Evolutionary conservation across 148 eudicot genomes (phyloP), one percentile per base, ranked within the genome.

Genomic region (Silene conica): DNA sequence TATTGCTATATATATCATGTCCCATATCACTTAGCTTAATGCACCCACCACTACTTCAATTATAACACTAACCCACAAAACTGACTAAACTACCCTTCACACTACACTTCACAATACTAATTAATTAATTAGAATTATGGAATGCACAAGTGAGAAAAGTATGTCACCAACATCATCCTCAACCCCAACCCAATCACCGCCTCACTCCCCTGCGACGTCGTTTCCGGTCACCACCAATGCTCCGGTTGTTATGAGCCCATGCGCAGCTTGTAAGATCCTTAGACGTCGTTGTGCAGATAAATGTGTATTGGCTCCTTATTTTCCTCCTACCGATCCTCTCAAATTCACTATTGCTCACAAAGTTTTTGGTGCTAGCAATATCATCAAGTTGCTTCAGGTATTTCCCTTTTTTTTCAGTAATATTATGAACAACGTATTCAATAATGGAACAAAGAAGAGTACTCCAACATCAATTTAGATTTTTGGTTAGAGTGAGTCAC

Each of bases 301-400:
- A 69, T 89, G 95, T 68, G 86, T 88, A 10, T 69, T 86, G 77
- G 89, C 92, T 21, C 95, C 95, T 0, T 88, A 88, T 57, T 88
- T 88, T 60, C 95, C 95, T 19, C 95, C 95, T 0, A 83, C 86
- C 9, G 90, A 90, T 60, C 95, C 95, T 2, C 84, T 88, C 80
- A 86, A 86, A 76, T 90, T 90, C 83, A 82, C 90, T 72, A 88
- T 85, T 67, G 95, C 95, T 13, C 95, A 90, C 55, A 82, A 85
- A 71, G 92, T 90, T 58, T 90, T 87, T 72, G 94, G 94, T 74
- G 91, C 94, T 63, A 89, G 91, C 84, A 89, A 89, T 78, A 89
- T 89, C 80, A 89, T 87, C 77, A 89, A 89, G 75, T 45, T 90
- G 31, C 77, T 90, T 54, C 95, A 90, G 91, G 95, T 90, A 86